These are phyloP conservation scores for Gaeumannomyces tritici DNA, from an alignment of 2,329 filamentous ascomycete species.

Conservation along the genomic window DNA sequence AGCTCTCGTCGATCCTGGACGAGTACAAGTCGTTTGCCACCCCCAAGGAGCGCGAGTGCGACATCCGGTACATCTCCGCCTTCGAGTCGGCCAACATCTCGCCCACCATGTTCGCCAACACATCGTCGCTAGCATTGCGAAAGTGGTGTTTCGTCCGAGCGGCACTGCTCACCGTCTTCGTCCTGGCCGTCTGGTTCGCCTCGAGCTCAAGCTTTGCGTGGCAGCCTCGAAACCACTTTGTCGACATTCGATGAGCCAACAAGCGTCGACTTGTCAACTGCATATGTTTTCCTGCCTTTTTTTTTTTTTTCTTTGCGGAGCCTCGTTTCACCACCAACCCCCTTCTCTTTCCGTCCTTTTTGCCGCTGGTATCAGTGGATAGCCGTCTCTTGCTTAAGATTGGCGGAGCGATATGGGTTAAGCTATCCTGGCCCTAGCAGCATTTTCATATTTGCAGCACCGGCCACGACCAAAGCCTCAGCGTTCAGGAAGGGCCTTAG, in stretches of 20 bases:
- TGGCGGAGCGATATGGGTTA: not conserved
- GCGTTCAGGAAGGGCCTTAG: not conserved
- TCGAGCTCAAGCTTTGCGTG: slow-evolving; percentile 5
- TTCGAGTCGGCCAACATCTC: slow-evolving; percentile 33
- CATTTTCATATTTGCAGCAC: not conserved
- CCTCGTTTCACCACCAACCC: not conserved
- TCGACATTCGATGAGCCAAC: not conserved
- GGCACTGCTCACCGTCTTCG: slow-evolving; percentile 30
- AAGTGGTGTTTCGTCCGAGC: slow-evolving; percentile 26
- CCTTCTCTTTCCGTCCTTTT: not conserved
- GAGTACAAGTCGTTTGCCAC: slow-evolving; percentile 64
- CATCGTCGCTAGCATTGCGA: not conserved
- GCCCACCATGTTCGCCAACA: slow-evolving; percentile 16
- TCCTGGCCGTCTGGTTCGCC: slow-evolving; percentile 29
- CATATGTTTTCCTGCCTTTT: not conserved
- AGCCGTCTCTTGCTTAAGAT: too few species aligned
- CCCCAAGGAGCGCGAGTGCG: slow-evolving; percentile 50
- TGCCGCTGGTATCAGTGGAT: not conserved
- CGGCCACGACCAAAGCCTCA: not conserved
- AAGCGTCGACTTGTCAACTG: not conserved
- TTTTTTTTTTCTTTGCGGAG: not conserved
- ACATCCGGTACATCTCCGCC: slow-evolving; percentile 46
- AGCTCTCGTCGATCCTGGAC: slow-evolving; percentile 48
- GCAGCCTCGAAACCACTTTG: not conserved
- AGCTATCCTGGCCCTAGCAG: not conserved